These are phyloP conservation scores for Myriosclerotinia duriaeana DNA, from an alignment of 2,329 filamentous ascomycete genomes.

Conservation along the genomic window DNA sequence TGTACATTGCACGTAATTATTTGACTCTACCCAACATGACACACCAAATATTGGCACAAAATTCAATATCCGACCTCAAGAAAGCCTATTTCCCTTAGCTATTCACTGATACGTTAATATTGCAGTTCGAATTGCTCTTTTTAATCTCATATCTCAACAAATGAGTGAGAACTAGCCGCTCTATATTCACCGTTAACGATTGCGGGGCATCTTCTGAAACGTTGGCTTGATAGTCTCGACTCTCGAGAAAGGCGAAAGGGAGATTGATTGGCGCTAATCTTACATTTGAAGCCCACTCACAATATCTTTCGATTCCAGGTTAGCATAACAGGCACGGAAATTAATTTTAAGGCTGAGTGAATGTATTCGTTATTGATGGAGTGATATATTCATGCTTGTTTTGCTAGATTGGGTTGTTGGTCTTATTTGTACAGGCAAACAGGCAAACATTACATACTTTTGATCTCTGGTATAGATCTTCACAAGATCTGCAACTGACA, in stretches of 20 bases:
- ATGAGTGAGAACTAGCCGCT: too few relatives aligned
- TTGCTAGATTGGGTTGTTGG: not conserved
- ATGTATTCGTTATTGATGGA: not conserved
- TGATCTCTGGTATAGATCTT: not conserved
- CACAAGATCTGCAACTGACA: not conserved
- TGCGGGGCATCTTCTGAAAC: not conserved
- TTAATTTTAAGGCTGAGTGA: not conserved
- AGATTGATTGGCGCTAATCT: not conserved
- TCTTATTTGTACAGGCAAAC: not conserved
- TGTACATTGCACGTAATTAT: not conserved
- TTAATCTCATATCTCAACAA: not conserved
- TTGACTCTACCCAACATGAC: not conserved
- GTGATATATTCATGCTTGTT: not conserved
- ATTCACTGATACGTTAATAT: too few relatives aligned
- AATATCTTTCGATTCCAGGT: not conserved
- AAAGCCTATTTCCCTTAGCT: fast-evolving
- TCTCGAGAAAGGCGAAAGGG: not conserved
- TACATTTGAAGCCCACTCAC: not conserved
- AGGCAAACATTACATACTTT: not conserved
- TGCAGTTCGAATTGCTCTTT: too few relatives aligned
- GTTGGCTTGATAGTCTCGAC: not conserved
- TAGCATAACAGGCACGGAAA: too few relatives aligned
- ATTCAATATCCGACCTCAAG: too few relatives aligned
- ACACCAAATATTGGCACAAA: not conserved
- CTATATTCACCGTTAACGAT: not conserved